phyloP scores from a whole-genome alignment of 768 basidiomycete species.

The Calocybe cyanea region DNA sequence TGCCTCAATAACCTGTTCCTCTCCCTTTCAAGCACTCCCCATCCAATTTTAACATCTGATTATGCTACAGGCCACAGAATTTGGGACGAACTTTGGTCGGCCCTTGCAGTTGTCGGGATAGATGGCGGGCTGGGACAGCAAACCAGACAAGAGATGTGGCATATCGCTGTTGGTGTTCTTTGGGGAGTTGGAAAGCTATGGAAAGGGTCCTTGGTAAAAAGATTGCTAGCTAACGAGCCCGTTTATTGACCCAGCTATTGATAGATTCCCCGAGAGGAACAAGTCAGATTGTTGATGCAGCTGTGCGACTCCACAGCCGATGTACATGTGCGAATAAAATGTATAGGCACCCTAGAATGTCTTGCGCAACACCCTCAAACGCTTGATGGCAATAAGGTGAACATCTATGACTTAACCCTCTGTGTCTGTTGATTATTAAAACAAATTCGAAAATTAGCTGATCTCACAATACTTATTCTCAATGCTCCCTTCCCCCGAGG shows the following conservation, averaged over 20 bases:
- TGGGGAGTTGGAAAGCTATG: slow-evolving; percentile 86
- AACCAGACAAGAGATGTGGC: slow-evolving; percentile 71
- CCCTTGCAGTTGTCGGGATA: slow-evolving; percentile 56
- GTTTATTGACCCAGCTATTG: neutral
- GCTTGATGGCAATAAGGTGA: slow-evolving; percentile 63
- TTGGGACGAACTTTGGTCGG: slow-evolving; percentile 66
- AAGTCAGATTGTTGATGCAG: slow-evolving; percentile 62
- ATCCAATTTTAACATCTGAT: slow-evolving; percentile 39
- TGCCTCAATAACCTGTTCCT: slow-evolving; percentile 89
- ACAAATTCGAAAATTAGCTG: slow-evolving; percentile 31
- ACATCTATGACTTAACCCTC: slow-evolving; percentile 9
- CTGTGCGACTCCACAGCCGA: slow-evolving; percentile 56
- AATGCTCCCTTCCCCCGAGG: slow-evolving; percentile 44
- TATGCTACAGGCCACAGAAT: slow-evolving; percentile 46
- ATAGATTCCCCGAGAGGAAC: slow-evolving; percentile 56
- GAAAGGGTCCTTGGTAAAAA: slow-evolving; percentile 59
- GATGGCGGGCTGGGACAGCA: slow-evolving; percentile 63
- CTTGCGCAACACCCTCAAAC: slow-evolving; percentile 69
- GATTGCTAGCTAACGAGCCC: slow-evolving; percentile 2
- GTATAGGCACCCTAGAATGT: slow-evolving; percentile 82
- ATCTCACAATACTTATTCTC: slow-evolving; percentile 69
- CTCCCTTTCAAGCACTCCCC: slow-evolving; percentile 53
- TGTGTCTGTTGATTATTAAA: neutral
- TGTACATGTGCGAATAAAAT: slow-evolving; percentile 60
- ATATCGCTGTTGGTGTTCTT: slow-evolving; percentile 73